phyloP scores from a whole-genome alignment of 768 basidiomycete genomes.

The Cantharellus anzutake region DNA sequence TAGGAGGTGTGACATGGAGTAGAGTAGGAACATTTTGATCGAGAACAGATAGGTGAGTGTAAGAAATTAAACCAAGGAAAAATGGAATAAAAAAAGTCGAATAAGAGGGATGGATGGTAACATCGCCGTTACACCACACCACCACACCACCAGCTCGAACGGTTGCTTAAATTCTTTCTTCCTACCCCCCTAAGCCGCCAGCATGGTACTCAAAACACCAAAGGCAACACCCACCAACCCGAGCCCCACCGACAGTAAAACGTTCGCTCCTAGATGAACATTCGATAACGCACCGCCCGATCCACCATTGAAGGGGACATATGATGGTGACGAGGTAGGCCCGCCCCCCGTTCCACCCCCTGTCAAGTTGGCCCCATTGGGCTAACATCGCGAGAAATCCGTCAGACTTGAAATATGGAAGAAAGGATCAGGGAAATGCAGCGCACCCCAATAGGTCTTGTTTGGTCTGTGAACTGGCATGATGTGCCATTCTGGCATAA shows the following conservation, averaged over 20 bases:
- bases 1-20: too few relatives aligned
- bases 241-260: slow-evolving; percentile 19
- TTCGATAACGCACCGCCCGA: slow-evolving; percentile 11
- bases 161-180: too few relatives aligned
- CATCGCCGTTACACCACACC: too few relatives aligned
- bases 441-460: slow-evolving; percentile 45
- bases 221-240: slow-evolving; percentile 22
- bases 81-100: too few relatives aligned
- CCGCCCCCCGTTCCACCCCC: slow-evolving; percentile 32
- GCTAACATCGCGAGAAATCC: slow-evolving; percentile 17
- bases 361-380: slow-evolving; percentile 51
- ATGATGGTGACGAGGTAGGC: slow-evolving; percentile 18
- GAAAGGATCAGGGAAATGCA: not conserved
- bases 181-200: too few relatives aligned
- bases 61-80: too few relatives aligned
- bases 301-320: slow-evolving; percentile 29
- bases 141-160: too few relatives aligned
- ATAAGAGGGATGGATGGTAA: too few relatives aligned
- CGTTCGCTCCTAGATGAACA: slow-evolving; percentile 16
- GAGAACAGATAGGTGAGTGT: too few relatives aligned
- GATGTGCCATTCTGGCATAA: slow-evolving; percentile 30
- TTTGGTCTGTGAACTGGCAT: slow-evolving; percentile 45
- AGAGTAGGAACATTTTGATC: too few relatives aligned
- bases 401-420: not conserved
- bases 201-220: slow-evolving; percentile 6